Evolutionary conservation across 2,329 filamentous ascomycete species (phyloP), one percentile per base, ranked within the genome.

Genomic region (Penicillium verrucosum): DNA sequence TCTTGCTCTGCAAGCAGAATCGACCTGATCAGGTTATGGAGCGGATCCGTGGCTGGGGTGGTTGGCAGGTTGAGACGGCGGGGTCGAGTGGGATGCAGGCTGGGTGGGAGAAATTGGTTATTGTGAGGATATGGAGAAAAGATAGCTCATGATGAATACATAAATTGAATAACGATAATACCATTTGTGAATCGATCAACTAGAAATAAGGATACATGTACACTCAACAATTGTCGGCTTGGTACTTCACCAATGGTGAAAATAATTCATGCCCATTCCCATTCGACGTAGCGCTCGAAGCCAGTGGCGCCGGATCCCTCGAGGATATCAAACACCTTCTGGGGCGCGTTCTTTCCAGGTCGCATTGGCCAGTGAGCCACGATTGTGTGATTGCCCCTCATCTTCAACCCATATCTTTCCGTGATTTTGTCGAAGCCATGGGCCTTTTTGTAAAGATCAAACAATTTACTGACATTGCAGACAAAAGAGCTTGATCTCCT

Each of bases 71-170:
- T 10, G 86, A 92, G 71, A 90, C 84, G 18, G 92, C 96, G 5
- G 88, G 89, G 7, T 83, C 81, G 52, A 97, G 91, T 73, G 93
- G 93, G 47, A 91, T 88, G 79, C 85, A 89, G 73, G 93, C 89
- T 30, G 94, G 94, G 0, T 96, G 93, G 92, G 94, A 99, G 78
- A 95, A 89, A 77, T 79, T 99, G 73, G 88, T 92, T 69, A 89
- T 99, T 66, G 79, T 97, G 65, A 85, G 92, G 70, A 89, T 96
- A 70, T 96, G 90, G 89, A 84, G 85, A 67, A 65, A 65, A 14
- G 52, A 60, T 38, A 11, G 4, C 14, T 37, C 27, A 14, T 52
- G 32, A 18, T 11, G 25, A 38, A 18, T 25, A 11, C 6, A 41
- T n/a, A 16, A 14, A 23, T 36, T 18, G 10, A 34, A 51, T 11